These are phyloP conservation scores for Neoconidiobolus thromboides DNA, from an alignment of 371 early-diverging fungal species.

Conservation along the genomic window DNA sequence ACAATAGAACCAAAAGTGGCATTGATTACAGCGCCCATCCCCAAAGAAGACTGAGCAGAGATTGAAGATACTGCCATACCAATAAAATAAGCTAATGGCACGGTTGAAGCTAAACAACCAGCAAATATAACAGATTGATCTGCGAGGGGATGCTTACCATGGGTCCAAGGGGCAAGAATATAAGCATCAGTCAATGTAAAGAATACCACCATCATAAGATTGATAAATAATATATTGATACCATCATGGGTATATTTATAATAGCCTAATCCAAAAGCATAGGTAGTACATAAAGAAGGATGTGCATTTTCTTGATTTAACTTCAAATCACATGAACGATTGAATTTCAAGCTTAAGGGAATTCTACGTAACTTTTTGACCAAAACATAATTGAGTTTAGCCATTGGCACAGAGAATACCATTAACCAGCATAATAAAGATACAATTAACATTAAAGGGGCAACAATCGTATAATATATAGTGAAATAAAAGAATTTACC, in stretches of 20 bases:
- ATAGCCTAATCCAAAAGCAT: slow-evolving; percentile 61
- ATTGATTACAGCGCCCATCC: slow-evolving; percentile 86
- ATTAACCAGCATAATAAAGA: slow-evolving; percentile 65
- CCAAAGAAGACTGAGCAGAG: slow-evolving; percentile 79
- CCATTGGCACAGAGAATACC: slow-evolving; percentile 84
- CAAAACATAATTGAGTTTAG: slow-evolving; percentile 63
- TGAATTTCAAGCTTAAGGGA: slow-evolving; percentile 60
- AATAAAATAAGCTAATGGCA: slow-evolving; percentile 89
- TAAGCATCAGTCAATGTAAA: slow-evolving; percentile 70
- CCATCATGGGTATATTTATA: slow-evolving; percentile 91
- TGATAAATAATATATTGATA: slow-evolving; percentile 89
- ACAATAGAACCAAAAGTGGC: slow-evolving; percentile 94
- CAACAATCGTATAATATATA: slow-evolving; percentile 22
- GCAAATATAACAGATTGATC: slow-evolving; percentile 50
- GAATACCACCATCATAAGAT: slow-evolving; percentile 60
- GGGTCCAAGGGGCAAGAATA: slow-evolving; percentile 26
- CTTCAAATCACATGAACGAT: slow-evolving; percentile 27
- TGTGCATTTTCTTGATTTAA: slow-evolving; percentile 7
- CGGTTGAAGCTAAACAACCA: slow-evolving; percentile 59
- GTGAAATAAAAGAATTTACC: slow-evolving; percentile 39
- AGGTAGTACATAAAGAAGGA: slow-evolving; percentile 48
- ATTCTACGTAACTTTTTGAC: slow-evolving; percentile 46
- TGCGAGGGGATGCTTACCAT: slow-evolving; percentile 28
- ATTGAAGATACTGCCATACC: slow-evolving; percentile 92
- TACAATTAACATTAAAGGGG: slow-evolving; percentile 55